Evolutionary conservation across 306 rosid genomes (phyloP).

Genomic region (Geum urbanum): DNA sequence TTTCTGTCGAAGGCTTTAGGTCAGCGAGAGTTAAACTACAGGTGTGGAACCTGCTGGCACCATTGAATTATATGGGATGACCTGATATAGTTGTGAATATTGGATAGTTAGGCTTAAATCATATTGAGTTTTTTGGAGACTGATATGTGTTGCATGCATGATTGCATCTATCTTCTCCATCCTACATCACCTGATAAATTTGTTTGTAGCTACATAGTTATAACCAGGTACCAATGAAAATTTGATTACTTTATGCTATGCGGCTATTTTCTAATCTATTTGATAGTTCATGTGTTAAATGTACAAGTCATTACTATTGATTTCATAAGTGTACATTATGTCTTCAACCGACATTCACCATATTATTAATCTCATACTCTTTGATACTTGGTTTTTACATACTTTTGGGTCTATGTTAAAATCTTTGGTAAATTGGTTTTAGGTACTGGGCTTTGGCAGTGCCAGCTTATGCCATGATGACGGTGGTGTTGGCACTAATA

Average conservation of each 20-base stretch:
- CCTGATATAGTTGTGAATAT: slow-evolving; percentile 10
- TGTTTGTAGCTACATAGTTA: not conserved
- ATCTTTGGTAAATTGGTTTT: slow-evolving; percentile 7
- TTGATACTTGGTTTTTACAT: not conserved
- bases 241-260: not conserved
- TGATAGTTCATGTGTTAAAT: not conserved
- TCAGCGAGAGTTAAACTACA: slow-evolving; percentile 40
- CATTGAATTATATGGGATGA: slow-evolving; percentile 46
- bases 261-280: not conserved
- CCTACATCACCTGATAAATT: not conserved
- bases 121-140: not conserved
- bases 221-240: not conserved
- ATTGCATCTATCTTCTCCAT: no score
- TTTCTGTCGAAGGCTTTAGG: slow-evolving; percentile 48
- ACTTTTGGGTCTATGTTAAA: not conserved
- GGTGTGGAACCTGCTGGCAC: slow-evolving; percentile 49
- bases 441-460: slow-evolving; percentile 93
- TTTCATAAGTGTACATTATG: not conserved
- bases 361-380: not conserved
- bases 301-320: not conserved
- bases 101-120: not conserved
- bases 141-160: not conserved
- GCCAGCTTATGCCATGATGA: slow-evolving; percentile 69
- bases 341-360: not conserved
- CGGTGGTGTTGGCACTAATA: slow-evolving; percentile 51